phyloP scores from a whole-genome alignment of 768 basidiomycete species.

The Tephrocybe sp. region DNA sequence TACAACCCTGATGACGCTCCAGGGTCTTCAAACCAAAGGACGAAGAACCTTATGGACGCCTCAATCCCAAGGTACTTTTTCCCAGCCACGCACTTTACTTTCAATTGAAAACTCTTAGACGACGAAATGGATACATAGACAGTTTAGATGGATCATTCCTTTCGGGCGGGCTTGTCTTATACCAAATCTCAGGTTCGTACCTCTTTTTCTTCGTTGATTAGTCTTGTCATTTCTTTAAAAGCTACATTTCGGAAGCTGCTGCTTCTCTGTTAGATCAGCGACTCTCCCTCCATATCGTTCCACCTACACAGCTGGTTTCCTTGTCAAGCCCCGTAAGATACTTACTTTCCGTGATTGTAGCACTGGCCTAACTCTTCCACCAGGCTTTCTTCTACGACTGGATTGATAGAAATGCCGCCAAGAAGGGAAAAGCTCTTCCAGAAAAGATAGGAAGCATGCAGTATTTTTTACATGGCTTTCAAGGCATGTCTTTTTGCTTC shows the following conservation, averaged over 20 bases:
- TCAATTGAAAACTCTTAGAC: conserved; percentile 46
- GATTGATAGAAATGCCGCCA: conserved; percentile 78
- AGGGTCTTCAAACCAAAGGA: conserved; percentile 94
- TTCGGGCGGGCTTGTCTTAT: conserved; percentile 89
- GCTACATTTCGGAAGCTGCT: conserved; percentile 88
- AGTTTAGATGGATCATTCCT: conserved; percentile 87
- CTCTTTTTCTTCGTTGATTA: background rate
- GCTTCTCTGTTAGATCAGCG: conserved; percentile 81
- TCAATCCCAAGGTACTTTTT: conserved; percentile 75
- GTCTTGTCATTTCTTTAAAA: conserved; percentile 22
- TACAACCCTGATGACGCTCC: background rate
- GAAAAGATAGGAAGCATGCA: conserved; percentile 94
- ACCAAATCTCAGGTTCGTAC: conserved; percentile 75
- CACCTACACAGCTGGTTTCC: conserved; percentile 80
- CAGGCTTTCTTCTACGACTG: conserved; percentile 94
- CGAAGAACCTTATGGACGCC: conserved; percentile 84
- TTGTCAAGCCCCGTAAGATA: conserved; percentile 67
- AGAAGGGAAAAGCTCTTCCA: conserved; percentile 81
- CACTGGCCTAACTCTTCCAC: background rate
- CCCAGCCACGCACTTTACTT: background rate
- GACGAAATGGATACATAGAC: conserved; percentile 87
- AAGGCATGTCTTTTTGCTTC: conserved; percentile 43
- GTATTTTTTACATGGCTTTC: conserved; percentile 81
- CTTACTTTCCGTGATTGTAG: background rate
- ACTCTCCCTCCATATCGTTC: conserved; percentile 78